Evolutionary conservation across 495 filamentous ascomycete genomes (phyloP), one percentile per base, ranked within the genome.

Genomic region (Penicillium canariense): DNA sequence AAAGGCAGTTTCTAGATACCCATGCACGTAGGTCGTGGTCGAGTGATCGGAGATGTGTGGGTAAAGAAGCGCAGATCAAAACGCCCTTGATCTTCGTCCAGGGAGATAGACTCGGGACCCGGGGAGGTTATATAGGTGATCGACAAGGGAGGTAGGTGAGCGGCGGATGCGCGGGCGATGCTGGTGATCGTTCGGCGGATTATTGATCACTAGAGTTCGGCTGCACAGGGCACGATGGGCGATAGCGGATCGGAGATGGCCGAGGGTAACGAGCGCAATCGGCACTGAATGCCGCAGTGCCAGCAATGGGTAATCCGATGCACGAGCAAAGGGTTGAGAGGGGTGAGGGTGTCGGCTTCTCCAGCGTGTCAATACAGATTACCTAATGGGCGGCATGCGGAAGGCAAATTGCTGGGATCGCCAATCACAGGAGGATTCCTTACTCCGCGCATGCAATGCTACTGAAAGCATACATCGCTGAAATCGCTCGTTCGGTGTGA

Each of bases 251-350:
- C 28, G 48, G 42, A 47, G 56, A 30, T 48, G 26, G 50, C 27
- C 27, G 23, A 43, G 26, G 4, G 27, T 56, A 85, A 85, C 77
- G 83, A 86, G 70, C 68, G 83, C 67, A 84, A 82, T 71, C 60
- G 79, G 81, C 72, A 84, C 69, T 34, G 68, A 83, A 77, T 81
- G 79, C 79, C 80, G 58, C 51, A 39, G 45, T 17, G 49, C 51
- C 50, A 58, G 50, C 43, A 51, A 48, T 48, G 50, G 53, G 9
- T 39, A 52, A 48, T 50, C 32, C 20, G 53, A 20, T 31, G 14
- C 8, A 34, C 42, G 15, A 48, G 48, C 23, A 18, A 34, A 50
- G 36, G 38, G 38, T 49, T 5, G 32, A 44, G 50, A 38, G 48
- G 53, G 44, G 38, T 32, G 45, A 32, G 36, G 48, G 39, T 42